Percentiles rank a stretch among this genome's conserved stretches.
Conservation (phyloP, 2,329 filamentous ascomycete genomes). For the Cladosporium sp. region DNA sequence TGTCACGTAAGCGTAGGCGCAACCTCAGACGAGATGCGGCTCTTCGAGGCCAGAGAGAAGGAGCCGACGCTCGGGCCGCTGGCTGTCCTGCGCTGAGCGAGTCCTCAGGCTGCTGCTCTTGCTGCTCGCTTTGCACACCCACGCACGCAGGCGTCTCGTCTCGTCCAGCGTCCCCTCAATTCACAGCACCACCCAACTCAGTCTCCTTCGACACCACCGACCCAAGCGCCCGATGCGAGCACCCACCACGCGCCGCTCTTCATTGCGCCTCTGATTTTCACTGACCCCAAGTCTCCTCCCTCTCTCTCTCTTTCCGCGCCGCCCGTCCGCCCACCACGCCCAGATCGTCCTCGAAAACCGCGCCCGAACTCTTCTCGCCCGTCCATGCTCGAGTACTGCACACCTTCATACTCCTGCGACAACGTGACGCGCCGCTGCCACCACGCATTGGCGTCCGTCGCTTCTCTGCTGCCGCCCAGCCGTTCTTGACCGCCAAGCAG, state of each 20-base stretch:
- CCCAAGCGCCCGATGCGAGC: neutral
- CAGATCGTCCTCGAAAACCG: neutral
- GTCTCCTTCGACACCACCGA: neutral
- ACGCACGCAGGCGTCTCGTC: neutral
- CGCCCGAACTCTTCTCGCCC: neutral
- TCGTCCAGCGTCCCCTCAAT: neutral
- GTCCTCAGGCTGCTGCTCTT: neutral
- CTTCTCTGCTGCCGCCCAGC: neutral
- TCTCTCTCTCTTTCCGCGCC: neutral
- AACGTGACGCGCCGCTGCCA: neutral
- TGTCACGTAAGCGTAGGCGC: too few species aligned
- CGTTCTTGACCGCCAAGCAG: constrained; percentile 8
- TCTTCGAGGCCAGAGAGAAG: too few species aligned
- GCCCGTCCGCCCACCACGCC: constrained; percentile 5
- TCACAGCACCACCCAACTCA: neutral
- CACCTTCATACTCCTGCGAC: neutral
- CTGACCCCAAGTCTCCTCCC: neutral
- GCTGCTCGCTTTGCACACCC: neutral
- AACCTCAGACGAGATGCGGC: too few species aligned
- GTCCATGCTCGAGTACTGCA: neutral
- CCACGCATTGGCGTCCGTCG: neutral
- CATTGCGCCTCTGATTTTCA: neutral
- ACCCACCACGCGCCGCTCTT: neutral
- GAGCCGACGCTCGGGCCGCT: too few species aligned
- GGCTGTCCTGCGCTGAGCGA: too few species aligned